Base-by-base conservation (phyloP, 768 basidiomycete genomes). In the Panus rudis region DNA sequence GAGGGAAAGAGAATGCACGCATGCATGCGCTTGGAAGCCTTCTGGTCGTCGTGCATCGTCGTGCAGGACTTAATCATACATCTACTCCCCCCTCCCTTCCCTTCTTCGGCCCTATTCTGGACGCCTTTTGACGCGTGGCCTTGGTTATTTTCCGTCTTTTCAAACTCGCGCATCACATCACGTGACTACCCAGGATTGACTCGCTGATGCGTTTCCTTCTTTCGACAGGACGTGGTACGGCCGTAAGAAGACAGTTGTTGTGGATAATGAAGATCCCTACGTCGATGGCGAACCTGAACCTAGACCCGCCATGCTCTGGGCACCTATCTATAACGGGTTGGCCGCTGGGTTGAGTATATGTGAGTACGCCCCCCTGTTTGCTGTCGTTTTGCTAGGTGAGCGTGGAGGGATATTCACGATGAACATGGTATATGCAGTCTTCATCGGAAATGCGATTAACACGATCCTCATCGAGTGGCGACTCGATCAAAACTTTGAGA, bases 381-480 rank as follows among this genome's bases (percentile, higher is more conserved):
- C 22, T 12, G 20, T 19, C 16, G 14, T 22, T 31, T 45, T 12
- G 12, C 24, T 11, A n/a, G n/a, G 11, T 11, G 11, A 8, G 35
- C 11, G 8, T 37, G 35, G 10, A 8, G 10, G 35, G 35, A 37
- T 37, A 13, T 13, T 14, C 13, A 22, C 11, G 16, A 16, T 6
- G 13, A 24, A 2, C n/a, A 2, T 19, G 27, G 20, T 14, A 31
- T 20, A 69, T 4, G 4, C 73, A 52, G 76, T 81, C 26, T 84
- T 85, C 54, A 68, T 83, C 11, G 78, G 79, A 0, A 81, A 76
- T 52, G 79, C 78, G 37, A 34, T 83, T 53, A 78, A 76, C 48
- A 75, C 72, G 4, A 57, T 92, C 27, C 47, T 92, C 7, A 56
- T 65, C 17, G 75, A 79, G 54, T 76, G 65, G 49, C 43, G 65